Evolutionary conservation across 495 filamentous ascomycete species (phyloP).

Genomic region (Talaromyces stipitatus): DNA sequence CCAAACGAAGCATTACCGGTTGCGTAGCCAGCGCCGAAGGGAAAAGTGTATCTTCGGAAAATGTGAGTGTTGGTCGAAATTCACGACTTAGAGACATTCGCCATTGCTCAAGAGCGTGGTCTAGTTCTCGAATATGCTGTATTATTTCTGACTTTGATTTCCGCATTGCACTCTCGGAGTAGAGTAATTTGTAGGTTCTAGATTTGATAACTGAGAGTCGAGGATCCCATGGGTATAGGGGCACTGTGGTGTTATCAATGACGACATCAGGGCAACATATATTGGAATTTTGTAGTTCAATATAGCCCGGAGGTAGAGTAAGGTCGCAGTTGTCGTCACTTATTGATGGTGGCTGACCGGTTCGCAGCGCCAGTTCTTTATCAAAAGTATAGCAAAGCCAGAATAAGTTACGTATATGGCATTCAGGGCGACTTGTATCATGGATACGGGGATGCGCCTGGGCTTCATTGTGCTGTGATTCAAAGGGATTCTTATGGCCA

Average conservation of each 20-base stretch:
- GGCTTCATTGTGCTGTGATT: too few relatives aligned
- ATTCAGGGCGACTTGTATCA: neutral
- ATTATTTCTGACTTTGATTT: conserved; percentile 47
- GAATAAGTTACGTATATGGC: conserved; percentile 38
- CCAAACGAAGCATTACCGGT: conserved; percentile 37
- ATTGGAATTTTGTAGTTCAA: conserved; percentile 21
- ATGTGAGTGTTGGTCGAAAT: neutral
- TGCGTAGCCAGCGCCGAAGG: conserved; percentile 25
- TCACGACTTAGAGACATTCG: conserved; percentile 31
- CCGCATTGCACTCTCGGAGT: conserved; percentile 35
- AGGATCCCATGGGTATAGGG: conserved; percentile 40
- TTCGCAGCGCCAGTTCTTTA: conserved; percentile 42
- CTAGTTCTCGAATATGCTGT: conserved; percentile 43
- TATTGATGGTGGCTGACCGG: conserved; percentile 43
- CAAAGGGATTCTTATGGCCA: neutral
- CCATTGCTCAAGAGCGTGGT: conserved; percentile 46
- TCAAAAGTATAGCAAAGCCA: conserved; percentile 47
- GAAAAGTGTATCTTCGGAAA: neutral
- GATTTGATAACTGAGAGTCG: conserved; percentile 44
- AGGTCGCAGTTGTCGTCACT: conserved; percentile 48
- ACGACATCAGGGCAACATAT: conserved; percentile 19
- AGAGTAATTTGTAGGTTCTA: conserved; percentile 37
- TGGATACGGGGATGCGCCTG: neutral
- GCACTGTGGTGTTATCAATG: conserved; percentile 21
- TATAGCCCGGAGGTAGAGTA: conserved; percentile 27